Evolutionary conservation across 306 rosid species (phyloP), one percentile per base, ranked within the genome.

Genomic region (Medicago arabica): DNA sequence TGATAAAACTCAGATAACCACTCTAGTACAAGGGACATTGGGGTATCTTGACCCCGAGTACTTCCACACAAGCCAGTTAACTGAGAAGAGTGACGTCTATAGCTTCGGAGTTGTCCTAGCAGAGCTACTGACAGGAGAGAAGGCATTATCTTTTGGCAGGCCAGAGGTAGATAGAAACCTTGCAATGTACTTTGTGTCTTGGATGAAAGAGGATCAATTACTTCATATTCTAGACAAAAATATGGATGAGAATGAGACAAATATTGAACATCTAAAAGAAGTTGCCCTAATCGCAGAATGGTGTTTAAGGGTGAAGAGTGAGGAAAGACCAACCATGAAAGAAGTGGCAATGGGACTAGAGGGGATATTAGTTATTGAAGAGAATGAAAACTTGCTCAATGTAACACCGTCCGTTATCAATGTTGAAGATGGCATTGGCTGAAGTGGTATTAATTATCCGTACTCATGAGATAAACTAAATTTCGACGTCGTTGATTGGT

Each of bases 31-130:
- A 9, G 92, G 92, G n/a, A 88, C 92, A 14, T 28, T 74, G 0
- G 89, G 88, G 2, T 88, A 85, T 57, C 76, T 88, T 6, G 89
- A 88, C 28, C 89, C 89, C 0, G 85, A 87, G 36, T 89, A 85
- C 41, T 51, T 87, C 40, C 81, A 62, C 2, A 77, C 87, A 7
- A 82, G 88, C 21, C 81, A 81, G 1, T 43, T 87, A 50, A 50
- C 15, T 11, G 14, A 43, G 14, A 43, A 43, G 49, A 43, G 44
- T 50, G 57, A 50, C 6, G 57, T 50, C 1, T 50, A 50, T 50
- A 50, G 57, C 17, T 50, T 50, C 16, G 57, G 57, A 8, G 57
- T 50, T 50, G 21, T 50, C 57, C 57, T 50, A n/a, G 57, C 57
- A 7, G 57, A n/a, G 19, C 19, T 50, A n/a, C 16, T 50, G 10